Conservation (phyloP, 208 protist species). For the Strigomonas oncopelti region DNA sequence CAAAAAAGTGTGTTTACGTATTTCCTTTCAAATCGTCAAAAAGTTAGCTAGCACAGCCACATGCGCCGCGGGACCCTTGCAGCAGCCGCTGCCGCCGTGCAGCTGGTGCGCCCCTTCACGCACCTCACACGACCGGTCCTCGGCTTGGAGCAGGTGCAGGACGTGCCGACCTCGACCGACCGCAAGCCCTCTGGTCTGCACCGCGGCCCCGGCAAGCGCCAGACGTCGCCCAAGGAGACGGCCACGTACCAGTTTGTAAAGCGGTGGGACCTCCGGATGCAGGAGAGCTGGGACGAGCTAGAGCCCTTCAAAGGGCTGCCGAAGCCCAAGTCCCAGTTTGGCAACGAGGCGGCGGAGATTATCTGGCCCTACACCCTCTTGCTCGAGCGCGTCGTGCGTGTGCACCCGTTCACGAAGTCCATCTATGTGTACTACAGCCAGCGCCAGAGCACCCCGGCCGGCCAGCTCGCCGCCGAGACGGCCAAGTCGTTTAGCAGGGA, state of each 20-base stretch:
- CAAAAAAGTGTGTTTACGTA: too few species aligned
- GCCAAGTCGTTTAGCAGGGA: conserved; percentile 70
- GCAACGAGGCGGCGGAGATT: conserved; percentile 86
- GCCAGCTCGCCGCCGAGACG: conserved; percentile 35
- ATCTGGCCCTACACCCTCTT: conserved; percentile 87
- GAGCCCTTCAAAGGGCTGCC: conserved; percentile 87
- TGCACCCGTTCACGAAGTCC: conserved; percentile 90
- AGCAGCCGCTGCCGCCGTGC: background rate
- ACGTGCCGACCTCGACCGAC: conserved; percentile 80
- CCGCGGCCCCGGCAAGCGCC: conserved; percentile 81
- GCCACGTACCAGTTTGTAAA: conserved; percentile 80
- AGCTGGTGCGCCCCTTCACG: background rate
- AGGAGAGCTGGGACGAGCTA: conserved; percentile 74
- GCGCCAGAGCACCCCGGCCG: conserved; percentile 47
- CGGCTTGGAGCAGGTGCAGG: conserved; percentile 82
- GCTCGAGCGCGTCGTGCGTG: conserved; percentile 77
- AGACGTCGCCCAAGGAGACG: conserved; percentile 70
- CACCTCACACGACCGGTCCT: conserved; percentile 22
- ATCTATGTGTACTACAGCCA: conserved; percentile 90
- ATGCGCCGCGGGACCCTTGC: background rate
- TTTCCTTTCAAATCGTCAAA: too few species aligned
- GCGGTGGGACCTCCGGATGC: conserved; percentile 83
- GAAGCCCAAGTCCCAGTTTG: conserved; percentile 84
- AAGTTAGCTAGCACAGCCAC: too few species aligned
- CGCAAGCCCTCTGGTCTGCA: conserved; percentile 76